Evolutionary conservation across 108 stramenopile genomes (phyloP).

Genomic region (Discostella pseudostelligera): DNA sequence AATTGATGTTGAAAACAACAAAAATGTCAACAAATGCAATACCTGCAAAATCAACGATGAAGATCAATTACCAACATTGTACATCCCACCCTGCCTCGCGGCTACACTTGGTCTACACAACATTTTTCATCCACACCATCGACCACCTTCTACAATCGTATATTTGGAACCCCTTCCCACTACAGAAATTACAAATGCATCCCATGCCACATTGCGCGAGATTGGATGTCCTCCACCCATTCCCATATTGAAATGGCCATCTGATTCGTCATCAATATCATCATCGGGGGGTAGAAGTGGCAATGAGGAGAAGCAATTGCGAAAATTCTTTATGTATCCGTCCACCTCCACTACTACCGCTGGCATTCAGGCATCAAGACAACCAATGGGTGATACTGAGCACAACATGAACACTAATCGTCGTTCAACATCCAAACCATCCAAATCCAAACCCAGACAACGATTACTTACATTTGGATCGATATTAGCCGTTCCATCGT

Average conservation of each 20-base stretch:
- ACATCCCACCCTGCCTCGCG: conserved; percentile 37
- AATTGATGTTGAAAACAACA: too few species aligned
- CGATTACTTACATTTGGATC: conserved; percentile 38
- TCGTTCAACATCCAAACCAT: background rate
- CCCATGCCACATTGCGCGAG: conserved; percentile 33
- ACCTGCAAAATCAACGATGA: background rate
- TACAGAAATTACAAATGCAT: conserved; percentile 4
- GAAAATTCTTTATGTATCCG: conserved; percentile 30
- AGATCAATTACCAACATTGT: conserved; percentile 11
- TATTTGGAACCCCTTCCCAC: conserved; percentile 1
- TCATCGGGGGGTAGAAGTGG: background rate
- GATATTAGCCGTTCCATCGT: conserved; percentile 30
- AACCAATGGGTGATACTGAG: background rate
- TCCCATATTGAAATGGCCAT: background rate
- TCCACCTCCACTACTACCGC: background rate
- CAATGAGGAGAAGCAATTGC: conserved; percentile 15
- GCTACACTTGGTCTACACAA: conserved; percentile 41
- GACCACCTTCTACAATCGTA: conserved; percentile 1
- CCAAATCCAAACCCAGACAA: conserved; percentile 26
- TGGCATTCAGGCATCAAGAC: background rate
- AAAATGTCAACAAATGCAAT: too few species aligned
- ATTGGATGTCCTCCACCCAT: conserved; percentile 31
- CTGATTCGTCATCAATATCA: background rate
- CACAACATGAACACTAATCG: conserved; percentile 7
- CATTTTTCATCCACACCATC: conserved; percentile 1